Evolutionary conservation across 352 stramenopile species (phyloP).

Genomic region (Phytophthora brassicae): DNA sequence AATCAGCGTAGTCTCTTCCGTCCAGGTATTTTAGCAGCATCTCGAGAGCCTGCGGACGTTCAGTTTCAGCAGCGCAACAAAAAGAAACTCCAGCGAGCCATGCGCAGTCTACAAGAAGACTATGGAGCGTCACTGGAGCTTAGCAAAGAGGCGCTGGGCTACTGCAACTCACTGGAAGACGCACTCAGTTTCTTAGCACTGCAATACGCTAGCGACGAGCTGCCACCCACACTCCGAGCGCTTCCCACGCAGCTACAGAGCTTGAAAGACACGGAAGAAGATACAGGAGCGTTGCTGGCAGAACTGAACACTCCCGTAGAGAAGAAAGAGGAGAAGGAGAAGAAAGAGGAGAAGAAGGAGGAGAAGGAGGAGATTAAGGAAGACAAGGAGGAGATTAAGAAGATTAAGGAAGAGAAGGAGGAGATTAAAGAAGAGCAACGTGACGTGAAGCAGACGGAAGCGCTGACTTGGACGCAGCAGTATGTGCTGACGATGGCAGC

Average conservation of each 20-base stretch:
- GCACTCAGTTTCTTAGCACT: conserved; percentile 65
- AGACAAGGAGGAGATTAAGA: neutral
- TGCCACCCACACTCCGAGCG: conserved; percentile 47
- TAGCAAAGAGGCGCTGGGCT: conserved; percentile 45
- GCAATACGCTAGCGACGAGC: conserved; percentile 55
- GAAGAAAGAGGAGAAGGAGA: conserved; percentile 3
- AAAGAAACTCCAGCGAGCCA: conserved; percentile 55
- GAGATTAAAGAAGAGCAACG: conserved; percentile 19
- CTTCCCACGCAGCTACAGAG: conserved; percentile 17
- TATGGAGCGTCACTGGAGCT: conserved; percentile 41
- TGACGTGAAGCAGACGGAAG: conserved; percentile 19
- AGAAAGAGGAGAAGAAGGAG: neutral
- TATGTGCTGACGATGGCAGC: conserved; percentile 66
- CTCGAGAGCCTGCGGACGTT: conserved; percentile 38
- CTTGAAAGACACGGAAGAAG: conserved; percentile 14
- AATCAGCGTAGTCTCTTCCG: conserved; percentile 46
- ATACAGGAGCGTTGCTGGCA: conserved; percentile 34
- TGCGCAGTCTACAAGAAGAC: conserved; percentile 50
- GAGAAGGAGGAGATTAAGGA: conserved; percentile 1
- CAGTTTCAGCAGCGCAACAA: conserved; percentile 45
- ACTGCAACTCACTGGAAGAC: conserved; percentile 70
- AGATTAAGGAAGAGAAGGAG: conserved; percentile 1
- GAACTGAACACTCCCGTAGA: conserved; percentile 26
- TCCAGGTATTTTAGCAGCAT: conserved; percentile 39
- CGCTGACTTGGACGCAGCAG: conserved; percentile 74